Conservation (phyloP, 129 eudicot genomes). For the Arctium minus region DNA sequence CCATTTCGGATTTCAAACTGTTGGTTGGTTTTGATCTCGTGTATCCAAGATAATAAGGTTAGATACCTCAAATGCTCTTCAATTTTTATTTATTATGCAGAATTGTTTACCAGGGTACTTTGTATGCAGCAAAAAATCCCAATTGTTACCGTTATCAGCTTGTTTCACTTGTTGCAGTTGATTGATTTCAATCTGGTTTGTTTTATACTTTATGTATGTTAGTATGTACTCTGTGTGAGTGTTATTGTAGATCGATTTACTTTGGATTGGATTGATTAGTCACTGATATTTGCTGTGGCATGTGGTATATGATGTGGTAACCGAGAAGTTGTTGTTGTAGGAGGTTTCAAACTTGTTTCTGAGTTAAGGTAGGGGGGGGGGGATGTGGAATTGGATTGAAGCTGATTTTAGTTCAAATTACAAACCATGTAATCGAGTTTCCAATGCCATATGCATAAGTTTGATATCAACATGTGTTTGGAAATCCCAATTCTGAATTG, state of each 20-base stretch:
- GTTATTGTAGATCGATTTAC: not conserved
- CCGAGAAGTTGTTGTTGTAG: not conserved
- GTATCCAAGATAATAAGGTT: slow-evolving; percentile 16
- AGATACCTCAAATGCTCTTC: not conserved
- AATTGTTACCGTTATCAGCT: not conserved
- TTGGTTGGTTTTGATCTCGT: slow-evolving; percentile 2
- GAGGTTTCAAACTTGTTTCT: slow-evolving; percentile 2
- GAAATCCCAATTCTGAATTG: not conserved
- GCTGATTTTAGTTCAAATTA: not conserved
- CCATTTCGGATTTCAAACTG: slow-evolving; percentile 8
- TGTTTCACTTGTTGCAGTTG: slow-evolving; percentile 7
- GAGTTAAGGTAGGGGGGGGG: slow-evolving; percentile 6
- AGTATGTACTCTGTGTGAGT: not conserved
- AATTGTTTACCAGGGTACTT: not conserved
- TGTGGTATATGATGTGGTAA: not conserved
- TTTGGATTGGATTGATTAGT: not conserved
- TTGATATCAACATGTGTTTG: not conserved
- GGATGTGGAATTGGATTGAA: not conserved
- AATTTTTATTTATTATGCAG: not conserved
- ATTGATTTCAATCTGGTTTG: slow-evolving; percentile 1
- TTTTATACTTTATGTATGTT: not conserved
- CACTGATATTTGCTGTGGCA: not conserved
- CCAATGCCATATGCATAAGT: not conserved
- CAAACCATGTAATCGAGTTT: slow-evolving; percentile 4
- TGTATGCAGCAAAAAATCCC: not conserved